These are phyloP conservation scores for Saccharomycopsis javanensis DNA, from an alignment of 805 yeast species.

Conservation along the genomic window DNA sequence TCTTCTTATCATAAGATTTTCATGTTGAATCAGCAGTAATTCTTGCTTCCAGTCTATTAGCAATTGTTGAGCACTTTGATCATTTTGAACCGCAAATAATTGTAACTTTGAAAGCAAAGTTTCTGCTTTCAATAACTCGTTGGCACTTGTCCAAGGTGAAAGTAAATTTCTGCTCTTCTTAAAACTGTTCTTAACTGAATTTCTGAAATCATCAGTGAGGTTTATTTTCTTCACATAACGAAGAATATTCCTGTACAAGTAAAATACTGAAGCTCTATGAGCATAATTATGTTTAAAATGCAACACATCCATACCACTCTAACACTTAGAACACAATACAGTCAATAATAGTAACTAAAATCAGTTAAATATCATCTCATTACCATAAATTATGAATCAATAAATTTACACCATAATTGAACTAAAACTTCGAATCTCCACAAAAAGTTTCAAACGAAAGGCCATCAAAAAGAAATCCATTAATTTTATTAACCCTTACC, in stretches of 20 bases:
- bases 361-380: too few species aligned
- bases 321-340: not conserved
- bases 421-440: too few species aligned
- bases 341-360: too few species aligned
- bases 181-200: not conserved
- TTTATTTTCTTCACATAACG: not conserved
- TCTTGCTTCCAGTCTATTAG: not conserved
- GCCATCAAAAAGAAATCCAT: too few species aligned
- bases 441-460: not conserved
- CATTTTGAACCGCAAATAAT: not conserved
- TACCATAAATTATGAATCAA: too few species aligned
- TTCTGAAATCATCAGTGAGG: not conserved
- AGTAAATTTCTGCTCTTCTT: not conserved
- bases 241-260: slow-evolving; percentile 7
- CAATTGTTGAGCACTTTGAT: not conserved
- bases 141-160: slow-evolving; percentile 1
- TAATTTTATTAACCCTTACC: not conserved
- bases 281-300: slow-evolving; percentile 5
- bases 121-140: not conserved
- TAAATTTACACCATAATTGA: too few species aligned
- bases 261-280: slow-evolving; percentile 7
- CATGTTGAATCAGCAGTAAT: not conserved
- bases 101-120: not conserved
- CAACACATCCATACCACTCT: slow-evolving; percentile 1
- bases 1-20: not conserved